Percentiles rank a stretch among this genome's conserved stretches.
phyloP scores from a whole-genome alignment of 495 filamentous ascomycete genomes.

The Friedmanniomyces simplex region DNA sequence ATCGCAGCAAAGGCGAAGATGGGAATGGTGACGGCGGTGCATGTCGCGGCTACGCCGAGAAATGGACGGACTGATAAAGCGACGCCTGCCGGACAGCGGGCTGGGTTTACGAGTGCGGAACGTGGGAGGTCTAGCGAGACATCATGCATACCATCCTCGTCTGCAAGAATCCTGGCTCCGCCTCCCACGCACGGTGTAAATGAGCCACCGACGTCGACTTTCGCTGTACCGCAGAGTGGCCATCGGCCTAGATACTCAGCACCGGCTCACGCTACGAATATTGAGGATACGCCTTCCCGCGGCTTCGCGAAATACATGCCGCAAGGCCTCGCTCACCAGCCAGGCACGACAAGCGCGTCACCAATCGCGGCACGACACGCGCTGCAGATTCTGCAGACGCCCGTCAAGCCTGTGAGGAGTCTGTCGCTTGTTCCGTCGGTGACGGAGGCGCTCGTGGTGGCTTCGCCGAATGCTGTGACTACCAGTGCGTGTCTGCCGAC shows the following conservation, averaged over 20 bases:
- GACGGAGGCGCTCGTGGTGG: background rate
- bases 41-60: slow-evolving; percentile 31
- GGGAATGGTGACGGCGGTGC: slow-evolving; percentile 25
- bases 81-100: background rate
- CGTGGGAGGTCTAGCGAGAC: background rate
- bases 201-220: background rate
- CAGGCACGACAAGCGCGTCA: slow-evolving; percentile 5
- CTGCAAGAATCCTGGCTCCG: slow-evolving; percentile 14
- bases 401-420: slow-evolving; percentile 3
- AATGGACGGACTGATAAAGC: background rate
- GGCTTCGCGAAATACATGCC: slow-evolving; percentile 32
- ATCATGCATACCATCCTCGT: slow-evolving; percentile 26
- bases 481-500: slow-evolving; percentile 9
- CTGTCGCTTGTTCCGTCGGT: background rate
- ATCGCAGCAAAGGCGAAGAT: slow-evolving; percentile 17
- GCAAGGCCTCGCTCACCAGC: slow-evolving; percentile 20
- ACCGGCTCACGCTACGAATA: slow-evolving; percentile 1
- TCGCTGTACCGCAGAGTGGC: slow-evolving; percentile 14
- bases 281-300: slow-evolving; percentile 48
- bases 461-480: slow-evolving; percentile 1
- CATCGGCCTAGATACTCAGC: slow-evolving; percentile 4
- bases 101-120: slow-evolving; percentile 5
- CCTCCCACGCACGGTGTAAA: slow-evolving; percentile 4
- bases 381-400: slow-evolving; percentile 3
- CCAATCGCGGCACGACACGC: slow-evolving; percentile 15